These are phyloP conservation scores for Arthrobotrys megalospora DNA, from an alignment of 2,329 filamentous ascomycete species.

Conservation along the genomic window DNA sequence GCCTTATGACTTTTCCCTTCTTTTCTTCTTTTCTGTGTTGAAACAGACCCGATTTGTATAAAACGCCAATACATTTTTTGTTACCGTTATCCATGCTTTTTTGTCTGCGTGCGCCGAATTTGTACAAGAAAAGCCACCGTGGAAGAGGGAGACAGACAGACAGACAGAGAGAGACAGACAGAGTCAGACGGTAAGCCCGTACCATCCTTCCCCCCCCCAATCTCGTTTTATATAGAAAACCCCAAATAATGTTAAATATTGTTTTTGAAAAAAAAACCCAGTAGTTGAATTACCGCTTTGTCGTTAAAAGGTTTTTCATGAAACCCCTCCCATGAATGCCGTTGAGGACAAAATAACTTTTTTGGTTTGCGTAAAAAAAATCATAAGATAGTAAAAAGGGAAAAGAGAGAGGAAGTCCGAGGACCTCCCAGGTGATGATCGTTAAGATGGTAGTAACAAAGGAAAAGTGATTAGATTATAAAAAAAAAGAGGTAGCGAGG, in stretches of 20 bases:
- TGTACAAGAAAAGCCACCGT: constrained; percentile 52
- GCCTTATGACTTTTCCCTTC: constrained; percentile 11
- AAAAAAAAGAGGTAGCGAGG: neutral
- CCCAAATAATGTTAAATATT: constrained; percentile 54
- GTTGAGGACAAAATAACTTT: constrained; percentile 60
- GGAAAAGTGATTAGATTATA: constrained; percentile 5
- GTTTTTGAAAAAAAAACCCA: constrained; percentile 28
- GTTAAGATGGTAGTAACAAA: constrained; percentile 20
- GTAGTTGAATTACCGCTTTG: constrained; percentile 58
- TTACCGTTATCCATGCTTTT: neutral
- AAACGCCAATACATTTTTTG: no score
- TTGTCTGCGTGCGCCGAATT: constrained; percentile 35
- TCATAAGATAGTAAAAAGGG: constrained; percentile 61
- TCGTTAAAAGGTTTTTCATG: constrained; percentile 39
- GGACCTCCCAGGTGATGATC: constrained; percentile 32
- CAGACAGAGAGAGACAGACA: constrained; percentile 5
- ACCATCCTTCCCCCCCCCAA: neutral
- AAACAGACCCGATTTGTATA: constrained; percentile 46
- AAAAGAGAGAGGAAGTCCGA: neutral
- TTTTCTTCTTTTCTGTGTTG: constrained; percentile 57
- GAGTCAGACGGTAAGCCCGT: constrained; percentile 15
- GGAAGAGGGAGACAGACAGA: constrained; percentile 3
- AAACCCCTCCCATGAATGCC: constrained; percentile 58
- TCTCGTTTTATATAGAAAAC: constrained; percentile 58
- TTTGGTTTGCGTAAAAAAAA: constrained; percentile 27